These are phyloP conservation scores for Paramecium biaurelia DNA, from an alignment of 73 alveolate genomes.

Conservation along the genomic window DNA sequence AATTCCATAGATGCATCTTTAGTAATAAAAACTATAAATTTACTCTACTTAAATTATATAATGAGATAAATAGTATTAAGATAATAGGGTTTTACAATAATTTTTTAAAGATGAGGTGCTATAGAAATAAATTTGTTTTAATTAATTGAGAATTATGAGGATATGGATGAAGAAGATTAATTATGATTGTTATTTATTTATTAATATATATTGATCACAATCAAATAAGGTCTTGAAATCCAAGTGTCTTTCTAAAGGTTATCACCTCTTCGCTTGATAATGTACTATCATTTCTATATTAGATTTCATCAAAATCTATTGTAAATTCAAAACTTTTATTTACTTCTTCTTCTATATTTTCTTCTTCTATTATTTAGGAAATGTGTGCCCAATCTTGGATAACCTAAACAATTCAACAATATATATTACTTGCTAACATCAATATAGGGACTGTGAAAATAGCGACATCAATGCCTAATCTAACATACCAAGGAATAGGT, in stretches of 20 bases:
- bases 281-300: conserved; percentile 24
- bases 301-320: conserved; percentile 4
- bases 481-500: conserved; percentile 46
- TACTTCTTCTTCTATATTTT: conserved; percentile 42
- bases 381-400: conserved; percentile 34
- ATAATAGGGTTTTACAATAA: not conserved
- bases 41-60: not conserved
- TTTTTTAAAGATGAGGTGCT: not conserved
- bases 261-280: conserved; percentile 19
- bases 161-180: not conserved
- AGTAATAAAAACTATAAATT: not conserved
- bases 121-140: not conserved
- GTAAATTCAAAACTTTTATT: not conserved
- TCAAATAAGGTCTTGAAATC: conserved; percentile 23
- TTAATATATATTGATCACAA: not conserved
- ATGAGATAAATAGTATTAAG: not conserved
- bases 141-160: not conserved
- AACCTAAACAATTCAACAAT: not conserved
- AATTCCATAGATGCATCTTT: too few relatives aligned
- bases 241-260: not conserved
- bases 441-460: not conserved
- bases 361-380: conserved; percentile 36
- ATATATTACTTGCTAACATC: not conserved
- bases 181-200: not conserved
- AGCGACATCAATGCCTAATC: conserved; percentile 16